Percentiles rank a stretch among this genome's conserved stretches.
phyloP scores from a whole-genome alignment of 768 basidiomycete genomes.

The Coprinopsis strossmayeri region DNA sequence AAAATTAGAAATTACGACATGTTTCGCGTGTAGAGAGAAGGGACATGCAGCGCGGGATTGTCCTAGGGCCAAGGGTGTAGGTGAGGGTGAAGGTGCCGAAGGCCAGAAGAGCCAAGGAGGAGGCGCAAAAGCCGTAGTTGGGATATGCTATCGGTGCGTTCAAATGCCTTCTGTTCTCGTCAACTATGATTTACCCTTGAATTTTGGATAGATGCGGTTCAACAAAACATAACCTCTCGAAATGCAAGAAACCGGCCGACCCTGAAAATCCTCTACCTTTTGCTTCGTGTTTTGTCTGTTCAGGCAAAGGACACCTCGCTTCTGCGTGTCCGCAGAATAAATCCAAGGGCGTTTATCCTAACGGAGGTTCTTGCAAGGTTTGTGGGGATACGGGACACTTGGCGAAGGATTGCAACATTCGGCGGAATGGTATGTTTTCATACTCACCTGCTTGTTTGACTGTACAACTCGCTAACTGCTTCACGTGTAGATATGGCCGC shows the following conservation, averaged over 20 bases:
- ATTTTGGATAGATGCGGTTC: conserved; percentile 71
- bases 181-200: background rate
- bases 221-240: conserved; percentile 67
- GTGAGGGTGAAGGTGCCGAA: conserved; percentile 11
- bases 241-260: conserved; percentile 63
- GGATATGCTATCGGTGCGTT: conserved; percentile 68
- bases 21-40: conserved; percentile 80
- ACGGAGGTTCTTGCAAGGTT: conserved; percentile 86
- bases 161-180: background rate
- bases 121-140: conserved; percentile 24
- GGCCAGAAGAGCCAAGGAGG: conserved; percentile 19
- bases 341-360: conserved; percentile 79
- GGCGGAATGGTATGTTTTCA: conserved; percentile 44
- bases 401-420: conserved; percentile 72
- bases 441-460: background rate
- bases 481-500: conserved; percentile 30
- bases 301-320: conserved; percentile 77
- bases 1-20: conserved; percentile 53
- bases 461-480: background rate
- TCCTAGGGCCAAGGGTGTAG: conserved; percentile 33
- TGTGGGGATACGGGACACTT: conserved; percentile 83
- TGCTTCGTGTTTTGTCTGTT: conserved; percentile 91
- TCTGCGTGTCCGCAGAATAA: conserved; percentile 78
- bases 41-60: conserved; percentile 86
- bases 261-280: conserved; percentile 68